phyloP scores from a whole-genome alignment of 2,329 filamentous ascomycete species.

The Claviceps maximensis region DNA sequence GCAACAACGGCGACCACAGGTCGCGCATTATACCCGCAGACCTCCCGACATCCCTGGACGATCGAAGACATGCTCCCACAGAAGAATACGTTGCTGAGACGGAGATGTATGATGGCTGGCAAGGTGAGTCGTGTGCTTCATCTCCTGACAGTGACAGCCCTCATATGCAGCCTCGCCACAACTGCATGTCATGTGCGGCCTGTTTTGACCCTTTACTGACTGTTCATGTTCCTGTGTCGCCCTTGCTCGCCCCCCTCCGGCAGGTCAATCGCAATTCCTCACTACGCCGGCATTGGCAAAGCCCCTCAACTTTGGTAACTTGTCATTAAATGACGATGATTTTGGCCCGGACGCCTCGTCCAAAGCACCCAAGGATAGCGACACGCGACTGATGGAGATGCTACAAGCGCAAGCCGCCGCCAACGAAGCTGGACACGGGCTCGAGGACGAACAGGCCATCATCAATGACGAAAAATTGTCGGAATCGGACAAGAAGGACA shows the following conservation, averaged over 20 bases:
- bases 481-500: conserved; percentile 61
- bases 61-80: conserved; percentile 56
- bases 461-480: conserved; percentile 61
- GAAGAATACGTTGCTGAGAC: conserved; percentile 62
- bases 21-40: conserved; percentile 58
- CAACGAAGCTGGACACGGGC: conserved; percentile 57
- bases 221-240: background rate
- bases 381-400: conserved; percentile 88
- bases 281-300: conserved; percentile 75
- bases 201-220: background rate
- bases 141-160: background rate
- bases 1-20: conserved; percentile 26
- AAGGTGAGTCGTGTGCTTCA: conserved; percentile 41
- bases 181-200: too few relatives aligned
- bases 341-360: conserved; percentile 46
- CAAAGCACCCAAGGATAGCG: conserved; percentile 56
- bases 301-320: conserved; percentile 67
- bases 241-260: conserved; percentile 12
- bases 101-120: conserved; percentile 98
- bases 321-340: conserved; percentile 70
- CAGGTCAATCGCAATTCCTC: conserved; percentile 91
- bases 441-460: conserved; percentile 70
- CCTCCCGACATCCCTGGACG: conserved; percentile 82
- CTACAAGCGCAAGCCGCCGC: conserved; percentile 81
- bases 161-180: too few relatives aligned